A percentile compares a stretch with the other conserved stretches of the same genome.
Conservation (phyloP, 176 grass and related monocot genomes). For the Zea luxurians region DNA sequence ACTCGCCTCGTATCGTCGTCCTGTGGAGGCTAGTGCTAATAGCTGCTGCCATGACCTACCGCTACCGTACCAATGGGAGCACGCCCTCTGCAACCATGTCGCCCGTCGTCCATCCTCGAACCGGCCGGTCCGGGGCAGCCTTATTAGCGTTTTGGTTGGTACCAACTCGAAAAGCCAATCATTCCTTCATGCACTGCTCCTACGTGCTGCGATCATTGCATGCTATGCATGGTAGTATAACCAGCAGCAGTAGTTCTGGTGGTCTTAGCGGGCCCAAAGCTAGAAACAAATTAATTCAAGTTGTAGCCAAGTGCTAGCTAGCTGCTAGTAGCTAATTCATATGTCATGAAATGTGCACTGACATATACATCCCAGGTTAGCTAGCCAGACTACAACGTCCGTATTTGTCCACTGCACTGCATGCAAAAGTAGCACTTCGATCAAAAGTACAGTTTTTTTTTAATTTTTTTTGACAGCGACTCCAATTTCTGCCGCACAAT, state of each 20-base stretch:
- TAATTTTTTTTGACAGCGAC: not conserved
- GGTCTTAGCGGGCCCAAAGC: not conserved
- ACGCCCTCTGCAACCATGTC: constrained; percentile 47
- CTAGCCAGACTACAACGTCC: not conserved
- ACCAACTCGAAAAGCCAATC: constrained; percentile 58
- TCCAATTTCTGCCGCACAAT: not conserved
- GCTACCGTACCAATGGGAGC: constrained; percentile 22
- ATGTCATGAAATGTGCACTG: not conserved
- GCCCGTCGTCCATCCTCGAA: constrained; percentile 31
- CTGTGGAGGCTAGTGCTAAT: not conserved
- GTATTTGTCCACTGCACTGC: not conserved
- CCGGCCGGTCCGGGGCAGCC: constrained; percentile 13
- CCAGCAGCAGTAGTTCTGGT: not conserved
- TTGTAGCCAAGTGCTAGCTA: not conserved
- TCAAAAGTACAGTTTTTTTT: not conserved
- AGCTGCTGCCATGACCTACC: not conserved
- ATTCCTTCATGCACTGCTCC: constrained; percentile 63
- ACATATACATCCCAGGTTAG: not conserved
- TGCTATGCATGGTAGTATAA: not conserved
- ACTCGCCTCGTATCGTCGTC: not conserved
- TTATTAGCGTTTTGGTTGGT: constrained; percentile 34
- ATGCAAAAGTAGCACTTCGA: not conserved
- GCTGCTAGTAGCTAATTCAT: not conserved
- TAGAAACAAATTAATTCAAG: not conserved
- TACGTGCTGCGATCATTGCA: constrained; percentile 59